Evolutionary conservation across 306 rosid genomes (phyloP), one percentile per base, ranked within the genome.

Genomic region (Prunus armeniaca): DNA sequence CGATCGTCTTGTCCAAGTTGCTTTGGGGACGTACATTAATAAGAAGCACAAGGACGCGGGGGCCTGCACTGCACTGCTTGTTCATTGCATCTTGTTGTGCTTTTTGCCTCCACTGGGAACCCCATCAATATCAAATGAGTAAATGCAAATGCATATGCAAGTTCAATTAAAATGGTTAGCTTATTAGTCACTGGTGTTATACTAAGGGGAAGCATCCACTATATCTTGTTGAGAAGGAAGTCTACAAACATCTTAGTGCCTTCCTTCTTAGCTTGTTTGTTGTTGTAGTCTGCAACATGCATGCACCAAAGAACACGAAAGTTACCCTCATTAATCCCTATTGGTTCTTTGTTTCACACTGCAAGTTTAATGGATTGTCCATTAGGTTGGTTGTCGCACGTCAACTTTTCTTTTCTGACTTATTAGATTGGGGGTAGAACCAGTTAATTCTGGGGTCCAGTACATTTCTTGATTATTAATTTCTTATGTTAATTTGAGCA

Each of bases 151-250:
- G 67, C 4, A 24, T 9, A 63, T 34, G 69, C 20, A 6, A 7
- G 43, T 27, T 62, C 15, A 27, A 28, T 28, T 28, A 46, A 62
- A 61, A 60, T 25, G 47, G 30, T 38, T 38, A 38, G 8, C 43
- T 38, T 38, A 38, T 64, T 14, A 28, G 61, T 15, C 75, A 68
- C 47, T 6, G 25, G 14, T 87, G 96, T 76, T 82, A 32, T 75
- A 25, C 76, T 85, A 90, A 88, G 88, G 93, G 52, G 88, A 88
- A 85, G 88, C 96, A 88, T 74, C 86, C 85, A 87, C 80, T 67
- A 47, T 70, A 41, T 79, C 84, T n/a, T 77, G 77, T 75, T 75
- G 75, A 67, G 58, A 54, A 50, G 57, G 76, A 76, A 46, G 49
- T 41, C 15, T 71, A 63, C 80, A 72, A 30, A 28, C 70, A 20